Conservation (phyloP, 2,329 filamentous ascomycete species). For the Pseudogymnoascus sp. region DNA sequence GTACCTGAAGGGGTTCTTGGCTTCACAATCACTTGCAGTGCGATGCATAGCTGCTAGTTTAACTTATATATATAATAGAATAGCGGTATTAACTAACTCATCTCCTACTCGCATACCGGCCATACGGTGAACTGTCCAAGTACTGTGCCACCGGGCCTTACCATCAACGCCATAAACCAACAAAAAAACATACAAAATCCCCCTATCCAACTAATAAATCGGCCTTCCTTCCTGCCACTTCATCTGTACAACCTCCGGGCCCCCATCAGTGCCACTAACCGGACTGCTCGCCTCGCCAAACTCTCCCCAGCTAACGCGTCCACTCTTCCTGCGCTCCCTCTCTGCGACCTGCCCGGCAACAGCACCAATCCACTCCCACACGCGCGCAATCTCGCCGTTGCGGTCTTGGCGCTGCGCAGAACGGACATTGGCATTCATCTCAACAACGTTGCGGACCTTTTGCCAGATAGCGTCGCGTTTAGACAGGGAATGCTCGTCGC, state of each 20-base stretch:
- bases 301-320: slow-evolving; percentile 33
- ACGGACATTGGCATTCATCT: slow-evolving; percentile 88
- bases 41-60: neutral
- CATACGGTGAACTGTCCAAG: neutral
- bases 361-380: slow-evolving; percentile 64
- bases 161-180: neutral
- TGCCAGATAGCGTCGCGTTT: slow-evolving; percentile 79
- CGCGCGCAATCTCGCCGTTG: slow-evolving; percentile 56
- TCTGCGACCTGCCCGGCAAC: slow-evolving; percentile 29
- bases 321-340: slow-evolving; percentile 39
- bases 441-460: slow-evolving; percentile 73
- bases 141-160: neutral
- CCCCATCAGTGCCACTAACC: slow-evolving; percentile 21
- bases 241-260: slow-evolving; percentile 18
- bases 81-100: neutral
- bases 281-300: slow-evolving; percentile 22
- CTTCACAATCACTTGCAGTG: neutral
- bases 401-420: slow-evolving; percentile 60
- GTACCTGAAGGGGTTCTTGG: neutral
- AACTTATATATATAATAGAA: neutral
- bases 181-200: neutral
- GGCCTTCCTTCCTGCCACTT: slow-evolving; percentile 28
- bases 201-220: slow-evolving; percentile 22
- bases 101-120: neutral
- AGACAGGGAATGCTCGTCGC: slow-evolving; percentile 67